Evolutionary conservation across 371 early-diverging fungal species (phyloP).

Genomic region (Mortierella sp.): DNA sequence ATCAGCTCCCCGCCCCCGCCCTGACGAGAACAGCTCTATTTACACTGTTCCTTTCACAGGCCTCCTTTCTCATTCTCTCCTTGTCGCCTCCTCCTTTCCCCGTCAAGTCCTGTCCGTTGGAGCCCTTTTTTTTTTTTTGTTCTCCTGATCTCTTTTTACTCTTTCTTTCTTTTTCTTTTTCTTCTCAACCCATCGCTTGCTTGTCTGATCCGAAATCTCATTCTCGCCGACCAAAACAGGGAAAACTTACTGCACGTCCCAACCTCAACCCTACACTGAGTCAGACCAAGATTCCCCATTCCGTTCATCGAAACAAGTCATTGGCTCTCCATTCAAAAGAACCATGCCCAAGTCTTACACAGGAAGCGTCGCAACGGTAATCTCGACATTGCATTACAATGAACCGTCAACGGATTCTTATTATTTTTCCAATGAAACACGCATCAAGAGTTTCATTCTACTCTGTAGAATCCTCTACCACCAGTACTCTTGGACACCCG

Average conservation of each 20-base stretch:
- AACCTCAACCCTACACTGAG: not conserved
- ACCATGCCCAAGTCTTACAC: slow-evolving; percentile 52
- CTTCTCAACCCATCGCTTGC: not conserved
- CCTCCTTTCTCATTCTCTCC: no score
- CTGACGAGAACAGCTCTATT: no score
- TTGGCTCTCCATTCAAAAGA: not conserved
- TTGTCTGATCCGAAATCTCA: not conserved
- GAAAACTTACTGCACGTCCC: not conserved
- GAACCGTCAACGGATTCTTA: no score
- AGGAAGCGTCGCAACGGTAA: slow-evolving; percentile 55
- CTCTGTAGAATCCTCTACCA: not conserved
- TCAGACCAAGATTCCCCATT: not conserved
- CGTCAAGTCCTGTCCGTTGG: no score
- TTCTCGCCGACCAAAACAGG: not conserved
- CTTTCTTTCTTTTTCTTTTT: slow-evolving; percentile 1
- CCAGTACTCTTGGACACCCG: not conserved
- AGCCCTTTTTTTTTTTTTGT: no score
- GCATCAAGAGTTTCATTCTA: not conserved
- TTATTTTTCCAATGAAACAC: no score
- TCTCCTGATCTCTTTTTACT: slow-evolving; percentile 1
- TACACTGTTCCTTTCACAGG: no score
- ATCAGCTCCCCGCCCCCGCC: no score
- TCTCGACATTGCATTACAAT: not conserved
- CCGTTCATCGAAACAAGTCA: no score
- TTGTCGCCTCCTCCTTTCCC: no score